A percentile compares a stretch with the other conserved stretches of the same genome.
phyloP scores from a whole-genome alignment of 1,284 basidiomycete genomes.

The Cryptococcus sp. region DNA sequence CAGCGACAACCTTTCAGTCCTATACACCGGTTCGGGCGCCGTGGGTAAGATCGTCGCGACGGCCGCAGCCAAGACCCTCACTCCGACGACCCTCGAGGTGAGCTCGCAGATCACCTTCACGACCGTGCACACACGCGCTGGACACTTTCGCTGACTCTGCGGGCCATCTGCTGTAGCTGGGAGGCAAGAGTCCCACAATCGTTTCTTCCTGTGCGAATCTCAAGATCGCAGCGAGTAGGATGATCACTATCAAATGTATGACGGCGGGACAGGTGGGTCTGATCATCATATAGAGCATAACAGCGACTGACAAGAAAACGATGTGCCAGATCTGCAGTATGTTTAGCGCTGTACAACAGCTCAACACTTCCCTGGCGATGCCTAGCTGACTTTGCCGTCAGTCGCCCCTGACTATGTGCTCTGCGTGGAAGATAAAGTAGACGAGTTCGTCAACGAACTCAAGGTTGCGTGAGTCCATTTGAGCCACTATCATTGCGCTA shows the following conservation, averaged over 20 bases:
- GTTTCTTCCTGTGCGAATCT: slow-evolving; percentile 65
- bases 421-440: slow-evolving; percentile 65
- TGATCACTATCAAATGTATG: slow-evolving; percentile 76
- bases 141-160: too few relatives aligned
- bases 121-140: neutral
- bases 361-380: too few relatives aligned
- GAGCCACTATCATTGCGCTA: neutral
- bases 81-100: slow-evolving; percentile 72
- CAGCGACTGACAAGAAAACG: neutral
- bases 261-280: slow-evolving; percentile 69
- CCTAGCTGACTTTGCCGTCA: slow-evolving; percentile 50
- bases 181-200: slow-evolving; percentile 81
- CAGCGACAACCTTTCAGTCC: slow-evolving; percentile 55
- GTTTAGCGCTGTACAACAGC: neutral
- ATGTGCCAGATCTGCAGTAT: slow-evolving; percentile 42
- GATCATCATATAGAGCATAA: neutral
- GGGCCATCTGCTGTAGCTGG: slow-evolving; percentile 55
- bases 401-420: slow-evolving; percentile 74
- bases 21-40: slow-evolving; percentile 68
- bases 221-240: slow-evolving; percentile 48
- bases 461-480: slow-evolving; percentile 57
- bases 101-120: neutral
- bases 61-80: slow-evolving; percentile 83
- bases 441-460: slow-evolving; percentile 64
- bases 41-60: slow-evolving; percentile 76